These are phyloP conservation scores for Coemansia sp. DNA, from an alignment of 192 early-diverging fungal genomes.

Conservation along the genomic window DNA sequence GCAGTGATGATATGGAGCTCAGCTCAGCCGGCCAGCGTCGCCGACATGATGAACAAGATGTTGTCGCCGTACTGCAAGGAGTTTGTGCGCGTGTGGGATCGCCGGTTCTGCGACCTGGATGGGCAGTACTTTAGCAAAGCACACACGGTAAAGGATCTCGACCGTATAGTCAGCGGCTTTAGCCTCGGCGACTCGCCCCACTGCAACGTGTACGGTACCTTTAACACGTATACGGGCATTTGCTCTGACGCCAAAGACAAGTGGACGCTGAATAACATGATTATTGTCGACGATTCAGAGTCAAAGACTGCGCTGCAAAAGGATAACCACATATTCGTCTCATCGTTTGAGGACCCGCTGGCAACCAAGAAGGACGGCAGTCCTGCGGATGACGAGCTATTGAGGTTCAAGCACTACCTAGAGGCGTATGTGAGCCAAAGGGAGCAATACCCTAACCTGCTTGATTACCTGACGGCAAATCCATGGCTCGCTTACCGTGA, in stretches of 20 bases:
- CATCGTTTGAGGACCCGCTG: slow-evolving; percentile 16
- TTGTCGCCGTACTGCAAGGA: slow-evolving; percentile 38
- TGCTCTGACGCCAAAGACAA: slow-evolving; percentile 13
- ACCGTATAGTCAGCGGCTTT: slow-evolving; percentile 55
- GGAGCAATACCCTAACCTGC: slow-evolving; percentile 13
- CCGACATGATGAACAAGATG: slow-evolving; percentile 54
- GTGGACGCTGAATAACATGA: slow-evolving; percentile 44
- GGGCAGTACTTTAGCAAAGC: slow-evolving; percentile 50
- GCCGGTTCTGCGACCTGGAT: slow-evolving; percentile 51
- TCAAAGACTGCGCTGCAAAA: slow-evolving; percentile 38
- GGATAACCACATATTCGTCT: slow-evolving; percentile 45
- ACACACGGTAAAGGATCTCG: slow-evolving; percentile 64
- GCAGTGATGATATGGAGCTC: slow-evolving; percentile 77
- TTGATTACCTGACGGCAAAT: slow-evolving; percentile 23
- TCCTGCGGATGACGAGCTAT: slow-evolving; percentile 26
- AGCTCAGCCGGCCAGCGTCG: slow-evolving; percentile 58
- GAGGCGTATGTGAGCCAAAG: slow-evolving; percentile 17
- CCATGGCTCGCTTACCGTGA: slow-evolving; percentile 35
- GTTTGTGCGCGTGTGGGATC: slow-evolving; percentile 63
- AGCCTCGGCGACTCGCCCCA: slow-evolving; percentile 32
- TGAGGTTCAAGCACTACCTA: slow-evolving; percentile 25
- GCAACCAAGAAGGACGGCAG: background rate
- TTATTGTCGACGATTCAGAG: slow-evolving; percentile 48
- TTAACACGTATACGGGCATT: slow-evolving; percentile 24
- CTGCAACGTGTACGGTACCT: slow-evolving; percentile 17